phyloP scores from a whole-genome alignment of 306 rosid species.

The Quercus berberidifolia region DNA sequence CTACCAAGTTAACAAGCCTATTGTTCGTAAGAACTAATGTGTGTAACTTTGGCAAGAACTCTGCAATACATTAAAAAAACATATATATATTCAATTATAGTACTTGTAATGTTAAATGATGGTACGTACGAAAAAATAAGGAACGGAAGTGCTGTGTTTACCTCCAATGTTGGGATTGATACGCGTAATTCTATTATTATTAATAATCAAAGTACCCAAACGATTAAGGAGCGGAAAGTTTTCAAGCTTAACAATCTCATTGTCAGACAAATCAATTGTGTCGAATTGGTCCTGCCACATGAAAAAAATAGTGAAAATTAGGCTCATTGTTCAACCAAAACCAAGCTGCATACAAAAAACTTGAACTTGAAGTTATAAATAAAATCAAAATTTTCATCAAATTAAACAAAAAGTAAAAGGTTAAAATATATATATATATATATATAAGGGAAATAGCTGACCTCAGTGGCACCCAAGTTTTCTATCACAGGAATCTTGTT shows the following conservation, averaged over 20 bases:
- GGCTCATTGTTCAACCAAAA: neutral
- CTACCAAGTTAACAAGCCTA: constrained; percentile 88
- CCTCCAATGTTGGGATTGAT: constrained; percentile 88
- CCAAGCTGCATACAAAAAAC: neutral
- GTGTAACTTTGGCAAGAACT: constrained; percentile 83
- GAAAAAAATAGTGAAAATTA: neutral
- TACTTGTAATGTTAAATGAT: neutral
- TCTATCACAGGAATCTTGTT: constrained; percentile 86
- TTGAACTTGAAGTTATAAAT: neutral
- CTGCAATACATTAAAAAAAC: constrained; percentile 34
- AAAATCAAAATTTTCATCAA: neutral
- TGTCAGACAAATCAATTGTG: constrained; percentile 86
- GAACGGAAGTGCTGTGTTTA: neutral
- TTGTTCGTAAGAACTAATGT: constrained; percentile 87
- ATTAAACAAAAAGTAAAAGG: neutral
- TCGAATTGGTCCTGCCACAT: constrained; percentile 88
- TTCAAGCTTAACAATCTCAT: constrained; percentile 92
- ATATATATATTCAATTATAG: constrained; percentile 2
- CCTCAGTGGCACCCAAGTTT: constrained; percentile 98
- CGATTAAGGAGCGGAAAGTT: constrained; percentile 83
- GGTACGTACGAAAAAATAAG: neutral
- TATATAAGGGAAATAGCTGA: constrained; percentile 5
- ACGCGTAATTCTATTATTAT: constrained; percentile 88
- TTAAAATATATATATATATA: neutral
- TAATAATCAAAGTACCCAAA: constrained; percentile 80